Evolutionary conservation across 176 grass and related monocot genomes (phyloP).

Genomic region (Zoysia pacifica): DNA sequence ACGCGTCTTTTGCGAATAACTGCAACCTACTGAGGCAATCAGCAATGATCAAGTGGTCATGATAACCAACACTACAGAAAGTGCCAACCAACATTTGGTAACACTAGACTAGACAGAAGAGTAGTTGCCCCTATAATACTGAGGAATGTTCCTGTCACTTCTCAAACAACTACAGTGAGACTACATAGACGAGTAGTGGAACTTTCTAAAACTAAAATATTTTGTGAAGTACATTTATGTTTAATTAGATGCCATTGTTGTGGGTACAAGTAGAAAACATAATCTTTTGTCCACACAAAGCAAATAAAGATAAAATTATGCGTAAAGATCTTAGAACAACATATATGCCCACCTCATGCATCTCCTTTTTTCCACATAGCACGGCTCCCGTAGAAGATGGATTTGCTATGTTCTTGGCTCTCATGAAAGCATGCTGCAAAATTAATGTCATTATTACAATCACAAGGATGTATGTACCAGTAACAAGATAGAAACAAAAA

Average conservation of each 20-base stretch:
- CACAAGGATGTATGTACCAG: conserved; percentile 1
- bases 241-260: neutral
- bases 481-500: conserved; percentile 24
- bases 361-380: conserved; percentile 74
- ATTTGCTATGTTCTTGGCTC: conserved; percentile 62
- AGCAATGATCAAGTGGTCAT: neutral
- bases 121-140: neutral
- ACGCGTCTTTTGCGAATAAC: neutral
- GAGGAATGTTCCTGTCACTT: neutral
- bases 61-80: neutral
- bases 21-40: neutral
- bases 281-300: neutral
- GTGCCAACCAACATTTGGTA: neutral
- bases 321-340: conserved; percentile 1
- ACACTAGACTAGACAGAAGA: neutral
- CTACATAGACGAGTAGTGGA: neutral
- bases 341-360: conserved; percentile 55
- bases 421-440: conserved; percentile 69
- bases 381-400: conserved; percentile 62
- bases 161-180: neutral
- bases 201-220: neutral
- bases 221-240: neutral
- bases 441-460: conserved; percentile 13
- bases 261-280: neutral
- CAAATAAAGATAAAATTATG: neutral